phyloP scores from a whole-genome alignment of 768 basidiomycete species.

The Rhizopogon sp. region DNA sequence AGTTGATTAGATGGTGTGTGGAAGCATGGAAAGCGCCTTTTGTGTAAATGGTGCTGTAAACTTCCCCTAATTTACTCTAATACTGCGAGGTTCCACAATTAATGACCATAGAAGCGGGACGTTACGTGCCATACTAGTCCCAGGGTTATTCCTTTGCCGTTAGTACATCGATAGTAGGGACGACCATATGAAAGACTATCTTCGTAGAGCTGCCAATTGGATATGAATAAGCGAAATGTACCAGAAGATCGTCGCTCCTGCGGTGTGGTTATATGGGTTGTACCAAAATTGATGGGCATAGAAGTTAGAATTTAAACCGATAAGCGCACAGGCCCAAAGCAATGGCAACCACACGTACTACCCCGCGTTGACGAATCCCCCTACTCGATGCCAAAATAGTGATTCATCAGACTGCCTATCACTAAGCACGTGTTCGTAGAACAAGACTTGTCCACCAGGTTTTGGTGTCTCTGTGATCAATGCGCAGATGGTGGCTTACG shows the following conservation, averaged over 20 bases:
- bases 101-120: conserved; percentile 69
- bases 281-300: no score
- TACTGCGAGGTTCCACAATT: conserved; percentile 80
- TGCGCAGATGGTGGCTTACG: conserved; percentile 39
- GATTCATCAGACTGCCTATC: conserved; percentile 45
- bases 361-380: conserved; percentile 41
- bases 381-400: conserved; percentile 57
- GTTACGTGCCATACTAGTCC: conserved; percentile 34
- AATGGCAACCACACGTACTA: no score
- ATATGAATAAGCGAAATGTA: neutral
- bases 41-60: no score
- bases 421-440: conserved; percentile 68
- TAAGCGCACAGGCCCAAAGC: no score
- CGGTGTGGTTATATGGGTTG: no score
- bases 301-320: no score
- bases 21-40: no score
- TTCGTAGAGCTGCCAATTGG: conserved; percentile 71
- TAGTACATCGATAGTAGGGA: conserved; percentile 64
- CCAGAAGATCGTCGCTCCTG: no score
- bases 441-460: conserved; percentile 60
- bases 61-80: conserved; percentile 62
- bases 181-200: conserved; percentile 84
- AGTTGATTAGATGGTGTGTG: no score
- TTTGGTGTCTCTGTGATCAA: conserved; percentile 51
- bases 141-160: neutral